Base-by-base conservation (phyloP, 768 basidiomycete genomes). In the Artomyces pyxidatus region DNA sequence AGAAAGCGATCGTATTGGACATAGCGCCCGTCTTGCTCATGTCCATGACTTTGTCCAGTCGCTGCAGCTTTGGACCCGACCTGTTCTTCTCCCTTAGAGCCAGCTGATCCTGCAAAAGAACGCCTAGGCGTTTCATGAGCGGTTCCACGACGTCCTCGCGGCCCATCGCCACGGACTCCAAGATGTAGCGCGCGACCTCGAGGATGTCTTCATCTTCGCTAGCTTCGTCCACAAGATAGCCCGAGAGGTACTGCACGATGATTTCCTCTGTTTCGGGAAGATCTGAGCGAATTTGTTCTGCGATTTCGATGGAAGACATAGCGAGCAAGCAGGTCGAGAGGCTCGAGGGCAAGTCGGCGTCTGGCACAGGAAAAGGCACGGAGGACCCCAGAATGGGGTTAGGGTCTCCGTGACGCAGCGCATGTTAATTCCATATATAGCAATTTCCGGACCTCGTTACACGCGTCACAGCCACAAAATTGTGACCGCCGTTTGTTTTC, bases 131-230 rank as follows among this genome's bases (percentile, higher is more conserved):
- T 4, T 64, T 59, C 76, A 89, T 85, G n/a, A 91, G 75, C 44
- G 68, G 75, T 45, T 83, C 78, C 4, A 89, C 68, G 7, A 76
- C 71, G 57, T 78, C 75, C 37, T 71, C 70, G 37, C 70, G 70
- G 53, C 76, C 74, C n/a, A 77, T 78, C 5, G 81, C 80, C 21
- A 89, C 74, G n/a, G 88, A 91, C 52, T 80, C 74, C 26, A 93
- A 78, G 48, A 92, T 82, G 49, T 78, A 72, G 29, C 79, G 77
- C 21, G 86, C 78, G 35, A 92, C 73, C 47, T 81, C 76, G n/a
- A 93, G 75, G 25, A 90, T 80, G 60, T 91, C 88, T 62, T 89
- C 88, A 55, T 92, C 88, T 63, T 90, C 87, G 35, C 85, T 84
- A 10, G 88, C 87, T 63, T 93, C 89, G 63, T 91, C 89, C 47